A percentile compares a stretch with the other conserved stretches of the same genome.
phyloP scores from a whole-genome alignment of 306 rosid genomes.

The Quercus agrifolia region DNA sequence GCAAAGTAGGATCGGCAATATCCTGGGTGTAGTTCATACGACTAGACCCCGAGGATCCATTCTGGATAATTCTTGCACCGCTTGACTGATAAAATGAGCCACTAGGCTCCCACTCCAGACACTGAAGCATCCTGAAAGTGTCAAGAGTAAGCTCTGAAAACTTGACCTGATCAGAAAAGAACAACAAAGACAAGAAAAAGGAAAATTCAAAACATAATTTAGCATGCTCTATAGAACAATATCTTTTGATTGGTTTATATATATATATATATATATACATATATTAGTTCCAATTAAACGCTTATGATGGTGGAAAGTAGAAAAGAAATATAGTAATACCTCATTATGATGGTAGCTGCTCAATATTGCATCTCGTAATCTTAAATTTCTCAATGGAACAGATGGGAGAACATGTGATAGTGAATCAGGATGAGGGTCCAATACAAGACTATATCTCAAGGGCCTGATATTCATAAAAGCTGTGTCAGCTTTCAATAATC shows the following conservation, averaged over 20 bases:
- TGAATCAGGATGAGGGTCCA: constrained; percentile 82
- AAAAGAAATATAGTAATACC: constrained; percentile 44
- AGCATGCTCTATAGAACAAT: neutral
- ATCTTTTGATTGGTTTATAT: neutral
- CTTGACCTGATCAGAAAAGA: constrained; percentile 61
- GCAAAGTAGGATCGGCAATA: constrained; percentile 87
- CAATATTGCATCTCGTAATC: constrained; percentile 76
- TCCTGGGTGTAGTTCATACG: constrained; percentile 73
- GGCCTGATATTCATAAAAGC: constrained; percentile 85
- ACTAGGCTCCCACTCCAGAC: constrained; percentile 97
- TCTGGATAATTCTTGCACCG: constrained; percentile 54
- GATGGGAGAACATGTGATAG: constrained; percentile 45
- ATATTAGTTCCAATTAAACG: too few relatives aligned
- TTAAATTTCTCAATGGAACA: constrained; percentile 50
- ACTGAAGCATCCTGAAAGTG: constrained; percentile 96
- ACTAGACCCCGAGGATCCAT: constrained; percentile 56
- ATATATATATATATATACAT: too few relatives aligned
- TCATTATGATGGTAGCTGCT: constrained; percentile 86
- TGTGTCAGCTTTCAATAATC: constrained; percentile 80
- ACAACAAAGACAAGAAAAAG: constrained; percentile 11
- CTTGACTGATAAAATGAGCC: constrained; percentile 77
- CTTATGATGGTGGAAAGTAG: neutral
- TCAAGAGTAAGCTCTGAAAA: constrained; percentile 88
- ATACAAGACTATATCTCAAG: constrained; percentile 72
- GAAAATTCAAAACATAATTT: constrained; percentile 17